Base-by-base conservation (phyloP, 2,329 filamentous ascomycete species). In the Aspergillus viridinutans region DNA sequence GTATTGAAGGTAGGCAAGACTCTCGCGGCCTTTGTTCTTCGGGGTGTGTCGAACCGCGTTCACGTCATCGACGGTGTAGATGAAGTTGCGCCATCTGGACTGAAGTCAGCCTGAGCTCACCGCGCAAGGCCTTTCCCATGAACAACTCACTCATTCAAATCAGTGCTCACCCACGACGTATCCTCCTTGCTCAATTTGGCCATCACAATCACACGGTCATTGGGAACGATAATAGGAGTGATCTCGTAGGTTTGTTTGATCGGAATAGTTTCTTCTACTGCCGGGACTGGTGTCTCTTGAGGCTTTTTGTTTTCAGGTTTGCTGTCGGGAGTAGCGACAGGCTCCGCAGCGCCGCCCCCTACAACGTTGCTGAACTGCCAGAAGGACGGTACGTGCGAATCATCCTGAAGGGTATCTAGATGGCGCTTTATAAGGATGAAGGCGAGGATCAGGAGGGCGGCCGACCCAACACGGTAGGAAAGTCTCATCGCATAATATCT, bases 1-100 rank as follows among this genome's bases (percentile, higher is more conserved):
- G 64, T 74, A 79, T 53, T 76, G 76, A 10, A 79, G 70, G 60
- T 80, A 80, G 20, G 75, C 74, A 48, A 75, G 75, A 14, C 75
- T 71, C 65, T 80, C 78, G 56, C 71, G 72, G 49, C 76, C 76
- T 58, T 78, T 79, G 64, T 79, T 76, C 57, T 64, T 67, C 12
- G 71, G 72, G 7, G 70, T 72, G 53, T 71, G 69, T 21, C 63
- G 62, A 17, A 66, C 54, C 14, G 60, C 65, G 50, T 68, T 66
- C 58, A 61, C 54, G 59, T 72, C 68, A 69, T 78, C 73, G 50
- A 74, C 77, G 53, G 69, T 71, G 65, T 77, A 80, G 55, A 80
- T 75, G 35, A 74, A 72, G 58, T 70, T 71, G 61, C 78, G 71
- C 78, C 78, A 80, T 64, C 75, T 76, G 55, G 28, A n/a, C 17